phyloP scores from a whole-genome alignment of 1,284 basidiomycete genomes.

The Earliella scabrosa region DNA sequence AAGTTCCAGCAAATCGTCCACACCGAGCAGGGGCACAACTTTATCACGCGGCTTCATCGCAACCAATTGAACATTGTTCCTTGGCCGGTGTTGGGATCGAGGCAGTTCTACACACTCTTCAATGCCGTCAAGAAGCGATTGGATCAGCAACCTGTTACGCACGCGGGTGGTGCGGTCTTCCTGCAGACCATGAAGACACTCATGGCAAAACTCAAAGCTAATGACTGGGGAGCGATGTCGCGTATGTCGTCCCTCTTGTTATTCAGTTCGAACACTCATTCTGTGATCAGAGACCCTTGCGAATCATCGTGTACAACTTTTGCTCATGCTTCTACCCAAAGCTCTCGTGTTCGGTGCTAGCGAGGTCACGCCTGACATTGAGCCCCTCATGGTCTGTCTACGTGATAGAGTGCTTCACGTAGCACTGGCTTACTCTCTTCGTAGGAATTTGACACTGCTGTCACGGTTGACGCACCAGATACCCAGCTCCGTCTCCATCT shows the following conservation, averaged over 20 bases:
- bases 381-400: conserved; percentile 52
- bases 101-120: conserved; percentile 60
- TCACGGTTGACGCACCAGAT: conserved; percentile 41
- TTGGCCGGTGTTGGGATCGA: conserved; percentile 69
- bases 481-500: conserved; percentile 42
- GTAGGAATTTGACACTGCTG: conserved; percentile 57
- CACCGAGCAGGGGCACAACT: conserved; percentile 63
- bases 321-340: conserved; percentile 45
- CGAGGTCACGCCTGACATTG: conserved; percentile 48
- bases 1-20: conserved; percentile 63
- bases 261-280: no score
- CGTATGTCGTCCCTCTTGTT: no score
- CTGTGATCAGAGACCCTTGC: conserved; percentile 69
- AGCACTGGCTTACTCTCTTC: background rate
- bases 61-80: conserved; percentile 62
- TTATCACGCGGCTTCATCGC: conserved; percentile 58
- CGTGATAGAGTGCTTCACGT: background rate
- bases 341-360: conserved; percentile 51
- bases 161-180: conserved; percentile 56
- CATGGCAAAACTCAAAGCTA: conserved; percentile 72
- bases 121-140: conserved; percentile 47
- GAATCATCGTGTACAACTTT: conserved; percentile 52
- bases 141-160: conserved; percentile 51
- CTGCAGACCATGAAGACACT: conserved; percentile 61
- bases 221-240: conserved; percentile 66